A percentile compares a stretch with the other conserved stretches of the same genome.
Evolutionary conservation across 495 filamentous ascomycete species (phyloP).

Genomic region (Usnea hakonensis): DNA sequence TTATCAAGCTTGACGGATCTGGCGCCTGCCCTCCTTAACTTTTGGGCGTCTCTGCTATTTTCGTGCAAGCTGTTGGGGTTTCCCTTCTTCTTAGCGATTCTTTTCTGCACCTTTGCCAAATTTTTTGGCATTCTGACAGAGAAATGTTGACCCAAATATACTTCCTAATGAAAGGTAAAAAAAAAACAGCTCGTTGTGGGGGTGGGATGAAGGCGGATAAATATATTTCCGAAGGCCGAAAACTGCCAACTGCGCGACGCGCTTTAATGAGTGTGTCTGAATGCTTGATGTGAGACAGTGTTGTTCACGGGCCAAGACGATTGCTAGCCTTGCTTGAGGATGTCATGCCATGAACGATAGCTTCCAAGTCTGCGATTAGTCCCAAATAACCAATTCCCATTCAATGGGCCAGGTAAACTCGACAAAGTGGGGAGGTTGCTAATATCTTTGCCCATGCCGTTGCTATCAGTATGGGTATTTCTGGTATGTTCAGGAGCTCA

Average conservation of each 20-base stretch:
- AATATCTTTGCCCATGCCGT: background rate
- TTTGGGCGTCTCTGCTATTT: conserved; percentile 70
- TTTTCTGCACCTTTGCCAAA: conserved; percentile 72
- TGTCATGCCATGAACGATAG: background rate
- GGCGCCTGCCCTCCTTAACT: conserved; percentile 62
- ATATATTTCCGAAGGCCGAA: background rate
- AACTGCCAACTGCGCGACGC: background rate
- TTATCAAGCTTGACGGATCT: conserved; percentile 70
- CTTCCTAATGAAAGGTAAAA: background rate
- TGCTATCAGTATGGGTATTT: conserved; percentile 31
- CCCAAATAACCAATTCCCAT: background rate
- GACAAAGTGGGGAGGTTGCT: background rate
- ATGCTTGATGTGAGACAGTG: background rate
- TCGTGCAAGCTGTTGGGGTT: conserved; percentile 64
- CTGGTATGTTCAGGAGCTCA: conserved; percentile 23
- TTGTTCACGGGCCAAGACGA: background rate
- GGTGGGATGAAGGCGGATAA: background rate
- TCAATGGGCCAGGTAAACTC: conserved; percentile 9
- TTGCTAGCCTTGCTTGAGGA: background rate
- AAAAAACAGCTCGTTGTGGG: background rate
- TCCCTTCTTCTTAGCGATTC: conserved; percentile 73
- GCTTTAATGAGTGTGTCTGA: background rate
- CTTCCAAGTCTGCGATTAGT: background rate
- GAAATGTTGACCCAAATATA: background rate
- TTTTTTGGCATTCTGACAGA: conserved; percentile 60